Evolutionary conservation across 78 protist species (phyloP).

Genomic region (Chrysochromulina parva): DNA sequence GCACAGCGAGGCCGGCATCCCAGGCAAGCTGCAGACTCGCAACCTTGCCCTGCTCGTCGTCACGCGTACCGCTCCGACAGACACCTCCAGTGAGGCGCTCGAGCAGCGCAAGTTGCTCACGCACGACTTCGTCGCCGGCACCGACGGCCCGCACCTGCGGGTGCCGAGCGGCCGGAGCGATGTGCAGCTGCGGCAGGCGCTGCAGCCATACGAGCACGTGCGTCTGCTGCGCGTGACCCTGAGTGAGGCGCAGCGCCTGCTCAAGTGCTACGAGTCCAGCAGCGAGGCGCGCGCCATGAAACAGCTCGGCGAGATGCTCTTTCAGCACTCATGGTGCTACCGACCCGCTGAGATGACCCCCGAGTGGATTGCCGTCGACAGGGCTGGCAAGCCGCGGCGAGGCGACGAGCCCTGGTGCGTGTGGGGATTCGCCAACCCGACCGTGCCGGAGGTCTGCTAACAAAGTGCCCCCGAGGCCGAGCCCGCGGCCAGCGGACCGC

Average conservation of each 20-base stretch:
- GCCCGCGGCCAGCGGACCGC: too few relatives aligned
- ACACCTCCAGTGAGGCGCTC: background rate
- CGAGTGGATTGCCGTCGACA: background rate
- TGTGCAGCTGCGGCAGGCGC: background rate
- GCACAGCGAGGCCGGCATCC: too few relatives aligned
- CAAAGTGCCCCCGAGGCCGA: too few relatives aligned
- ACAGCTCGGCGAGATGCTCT: background rate
- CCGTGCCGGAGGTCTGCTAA: background rate
- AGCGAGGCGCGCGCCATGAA: background rate
- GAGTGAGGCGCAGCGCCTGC: background rate
- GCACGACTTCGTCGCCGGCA: background rate
- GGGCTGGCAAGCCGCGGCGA: background rate
- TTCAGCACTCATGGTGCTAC: background rate
- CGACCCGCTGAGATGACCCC: background rate
- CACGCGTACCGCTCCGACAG: too few relatives aligned
- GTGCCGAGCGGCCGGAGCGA: background rate
- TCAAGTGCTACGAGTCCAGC: background rate
- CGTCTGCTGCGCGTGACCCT: background rate
- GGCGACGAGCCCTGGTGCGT: conserved; percentile 26
- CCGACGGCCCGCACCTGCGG: background rate
- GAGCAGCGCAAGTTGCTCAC: background rate
- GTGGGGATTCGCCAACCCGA: background rate
- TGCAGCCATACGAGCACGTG: background rate
- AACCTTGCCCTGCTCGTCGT: too few relatives aligned
- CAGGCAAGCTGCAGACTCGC: too few relatives aligned